Percentiles rank a stretch among this genome's conserved stretches.
phyloP scores from a whole-genome alignment of 805 yeast species.

The Kockiozyma suomiensis region DNA sequence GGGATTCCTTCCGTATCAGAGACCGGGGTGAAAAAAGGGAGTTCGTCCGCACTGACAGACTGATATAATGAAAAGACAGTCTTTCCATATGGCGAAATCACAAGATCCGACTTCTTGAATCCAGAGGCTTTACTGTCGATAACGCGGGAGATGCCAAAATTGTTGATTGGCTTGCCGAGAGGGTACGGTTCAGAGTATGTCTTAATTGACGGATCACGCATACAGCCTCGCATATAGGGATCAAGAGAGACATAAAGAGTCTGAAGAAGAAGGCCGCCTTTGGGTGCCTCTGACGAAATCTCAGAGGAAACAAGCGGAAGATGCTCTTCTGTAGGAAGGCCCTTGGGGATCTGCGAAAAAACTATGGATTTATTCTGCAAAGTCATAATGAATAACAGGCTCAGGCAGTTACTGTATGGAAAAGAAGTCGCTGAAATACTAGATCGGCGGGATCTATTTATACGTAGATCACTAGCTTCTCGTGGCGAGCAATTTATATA shows the following conservation, averaged over 20 bases:
- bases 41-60: background rate
- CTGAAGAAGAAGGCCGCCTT: slow-evolving; percentile 51
- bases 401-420: no score
- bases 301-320: slow-evolving; percentile 1
- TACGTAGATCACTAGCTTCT: no score
- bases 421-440: no score
- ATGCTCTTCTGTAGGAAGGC: slow-evolving; percentile 9
- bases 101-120: slow-evolving; percentile 50
- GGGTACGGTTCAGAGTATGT: slow-evolving; percentile 24
- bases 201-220: slow-evolving; percentile 41
- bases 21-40: slow-evolving; percentile 20
- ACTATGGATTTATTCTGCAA: slow-evolving; percentile 1
- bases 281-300: slow-evolving; percentile 13
- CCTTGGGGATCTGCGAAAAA: background rate
- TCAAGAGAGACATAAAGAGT: slow-evolving; percentile 56
- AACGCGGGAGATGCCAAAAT: slow-evolving; percentile 54
- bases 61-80: slow-evolving; percentile 5
- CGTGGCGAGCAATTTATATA: no score
- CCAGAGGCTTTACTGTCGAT: slow-evolving; percentile 49
- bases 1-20: slow-evolving; percentile 29
- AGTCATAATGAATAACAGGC: no score
- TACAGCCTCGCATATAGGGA: slow-evolving; percentile 66
- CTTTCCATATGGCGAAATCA: slow-evolving; percentile 33
- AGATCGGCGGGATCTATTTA: no score
- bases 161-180: slow-evolving; percentile 38